Evolutionary conservation across 148 eudicot species (phyloP), one percentile per base, ranked within the genome.

Genomic region (Drosera capensis): DNA sequence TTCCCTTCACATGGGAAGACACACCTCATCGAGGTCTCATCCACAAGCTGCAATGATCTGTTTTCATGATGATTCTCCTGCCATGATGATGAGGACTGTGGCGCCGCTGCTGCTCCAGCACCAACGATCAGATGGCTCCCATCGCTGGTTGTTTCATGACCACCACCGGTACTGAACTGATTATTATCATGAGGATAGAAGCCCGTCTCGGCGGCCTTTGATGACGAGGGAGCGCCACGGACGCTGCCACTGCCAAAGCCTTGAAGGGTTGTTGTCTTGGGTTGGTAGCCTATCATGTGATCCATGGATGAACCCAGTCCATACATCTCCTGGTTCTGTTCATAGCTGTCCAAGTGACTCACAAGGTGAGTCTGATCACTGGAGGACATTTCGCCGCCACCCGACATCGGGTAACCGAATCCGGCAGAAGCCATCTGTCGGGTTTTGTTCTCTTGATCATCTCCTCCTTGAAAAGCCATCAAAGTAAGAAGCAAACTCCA

Each of bases 1-100:
- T 83, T 79, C 12, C 80, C 81, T 64, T 79, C 90, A 62, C 86
- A 80, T 8, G 86, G 69, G 40, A 83, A 77, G 26, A 74, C 82
- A 65, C 75, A 72, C 55, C 88, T 79, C 51, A 65, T 8, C 2
- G 78, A 60, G 7, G 73, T 9, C 38, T 34, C 38, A 58, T 30
- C 76, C 66, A 35, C 2, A 56, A 18, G 6, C 58, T n/a, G n/a
- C n/a, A n/a, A n/a, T n/a, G n/a, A 34, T 34, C 38, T 34, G 13
- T 11, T 34, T 15, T 34, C 38, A 9, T 34, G 38, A 13, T 15
- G n/a, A 9, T 11, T 34, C 38, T 34, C 38, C n/a, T 34, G 38
- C 38, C 38, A 34, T 34, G 38, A n/a, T n/a, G n/a, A n/a, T n/a
- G n/a, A n/a, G n/a, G n/a, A n/a, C n/a, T n/a, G n/a, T n/a, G n/a